Base-by-base conservation (phyloP, 169 alveolate genomes). In the Plasmodium adleri region DNA sequence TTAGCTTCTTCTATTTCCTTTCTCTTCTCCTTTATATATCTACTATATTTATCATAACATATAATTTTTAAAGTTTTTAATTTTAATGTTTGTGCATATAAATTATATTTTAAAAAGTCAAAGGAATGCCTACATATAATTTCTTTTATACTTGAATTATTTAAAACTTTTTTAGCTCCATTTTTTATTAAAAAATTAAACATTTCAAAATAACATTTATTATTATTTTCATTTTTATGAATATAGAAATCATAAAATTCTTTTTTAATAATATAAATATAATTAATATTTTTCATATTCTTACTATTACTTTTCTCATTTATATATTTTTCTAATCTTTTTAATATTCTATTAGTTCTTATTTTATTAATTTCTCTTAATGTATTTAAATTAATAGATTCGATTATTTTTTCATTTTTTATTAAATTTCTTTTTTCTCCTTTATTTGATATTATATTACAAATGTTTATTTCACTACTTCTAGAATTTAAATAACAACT, bases 91-190 rank as follows among this genome's bases (percentile, higher is more conserved):
- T 78, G 89, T 1, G 89, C 66, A 22, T 50, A 78, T 52, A 78
- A 13, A 49, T 78, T 78, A 66, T 78, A 78, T 52, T 78, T 78
- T 26, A 64, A 52, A 45, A 78, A 78, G 50, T 78, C 89, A 24
- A 64, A 78, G 3, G 89, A 78, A 9, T 78, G 89, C 10, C 89
- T 78, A 17, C 70, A 78, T 1, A 78, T 60, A 22, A 78, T 78
- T 58, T 78, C 89, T 56, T 67, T 78, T 66, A 78, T 49, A 71
- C 72, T 66, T 10, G 89, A 78, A 50, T 78, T 78, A 13, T 73
- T 60, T 1, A 78, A 22, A 13, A 78, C 1, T 12, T 78, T 78
- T 47, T 32, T 64, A 8, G 89, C 89, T 1, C 89, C 89, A 78
- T 58, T 78, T 32, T 78, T 78, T 15, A 64, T 78, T 12, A 78